Base-by-base conservation (phyloP, 495 filamentous ascomycete genomes). In the Aspergillus mulundensis region DNA sequence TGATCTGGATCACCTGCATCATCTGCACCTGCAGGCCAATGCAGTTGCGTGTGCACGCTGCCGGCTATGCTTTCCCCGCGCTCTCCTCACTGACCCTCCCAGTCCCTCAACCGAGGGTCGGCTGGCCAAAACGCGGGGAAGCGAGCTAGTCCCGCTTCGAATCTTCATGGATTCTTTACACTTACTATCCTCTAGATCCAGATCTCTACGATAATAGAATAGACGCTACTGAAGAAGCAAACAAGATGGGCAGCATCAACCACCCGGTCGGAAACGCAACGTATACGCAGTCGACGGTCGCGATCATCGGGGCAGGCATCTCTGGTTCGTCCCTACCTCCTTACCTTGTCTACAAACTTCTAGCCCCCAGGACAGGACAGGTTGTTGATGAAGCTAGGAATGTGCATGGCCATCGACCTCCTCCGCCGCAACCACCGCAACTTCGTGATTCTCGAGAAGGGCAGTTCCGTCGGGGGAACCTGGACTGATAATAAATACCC, bases 341-440 rank as follows among this genome's bases (percentile, higher is more conserved):
- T 46, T 23, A 34, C 7, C 0, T 28, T 28, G 3, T 28, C 25
- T 28, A n/a, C n/a, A n/a, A n/a, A n/a, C n/a, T n/a, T n/a, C n/a
- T n/a, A n/a, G n/a, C n/a, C n/a, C n/a, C n/a, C n/a, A n/a, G n/a
- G n/a, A n/a, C 25, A 28, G 25, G 25, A 8, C 3, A 4, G 25
- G 4, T 3, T 28, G 32, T 20, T 56, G 24, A 50, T 24, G 8
- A 21, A 1, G 14, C 5, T 28, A 74, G 80, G 79, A 52, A 73
- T 82, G 62, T 83, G 79, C 59, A 81, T 75, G 63, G 82, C 81
- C 15, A 84, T 83, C 54, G 80, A 83, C 47, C 65, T 83, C 30
- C 75, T 84, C 62, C 77, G 72, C 28, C 65, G 70, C 4, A 78
- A 77, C 39, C 70, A 77, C 28, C 77, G 68, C 21, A 80, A 84